Conservation (phyloP, 148 eudicot genomes). For the Euryodendron excelsum region DNA sequence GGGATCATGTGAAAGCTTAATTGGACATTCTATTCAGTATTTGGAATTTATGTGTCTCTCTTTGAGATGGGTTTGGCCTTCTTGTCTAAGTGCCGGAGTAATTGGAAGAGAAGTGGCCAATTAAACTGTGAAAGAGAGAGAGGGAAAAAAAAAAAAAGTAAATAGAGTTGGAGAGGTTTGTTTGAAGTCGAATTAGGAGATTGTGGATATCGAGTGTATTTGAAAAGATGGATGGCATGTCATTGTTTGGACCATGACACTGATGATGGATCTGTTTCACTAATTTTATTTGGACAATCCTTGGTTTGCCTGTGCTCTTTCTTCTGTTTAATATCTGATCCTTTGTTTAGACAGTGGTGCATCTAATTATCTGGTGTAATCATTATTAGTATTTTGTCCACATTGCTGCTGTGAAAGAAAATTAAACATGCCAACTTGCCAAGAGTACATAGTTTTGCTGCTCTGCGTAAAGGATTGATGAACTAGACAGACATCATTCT, state of each 20-base stretch:
- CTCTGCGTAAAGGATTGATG: too few species aligned
- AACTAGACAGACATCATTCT: not conserved
- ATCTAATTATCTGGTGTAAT: too few species aligned
- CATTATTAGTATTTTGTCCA: too few species aligned
- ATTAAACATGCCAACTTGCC: too few species aligned
- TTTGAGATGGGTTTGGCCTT: not conserved
- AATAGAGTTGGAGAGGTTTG: not conserved
- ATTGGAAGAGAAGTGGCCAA: not conserved
- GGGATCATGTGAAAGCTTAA: slow-evolving; percentile 21
- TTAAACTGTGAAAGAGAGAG: not conserved
- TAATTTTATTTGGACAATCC: not conserved
- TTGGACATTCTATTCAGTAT: not conserved
- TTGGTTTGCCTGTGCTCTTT: not conserved
- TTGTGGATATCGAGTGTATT: not conserved
- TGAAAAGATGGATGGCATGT: not conserved
- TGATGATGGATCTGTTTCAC: too few species aligned
- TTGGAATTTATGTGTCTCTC: not conserved
- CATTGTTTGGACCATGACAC: not conserved
- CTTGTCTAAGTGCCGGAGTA: not conserved
- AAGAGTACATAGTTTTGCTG: too few species aligned
- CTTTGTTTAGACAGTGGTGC: not conserved
- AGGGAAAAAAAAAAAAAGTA: not conserved
- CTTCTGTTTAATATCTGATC: too few species aligned
- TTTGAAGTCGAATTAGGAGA: not conserved
- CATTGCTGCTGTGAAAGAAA: too few species aligned